Base-by-base conservation (phyloP, 1,284 basidiomycete species). In the Heterobasidion occidentale region DNA sequence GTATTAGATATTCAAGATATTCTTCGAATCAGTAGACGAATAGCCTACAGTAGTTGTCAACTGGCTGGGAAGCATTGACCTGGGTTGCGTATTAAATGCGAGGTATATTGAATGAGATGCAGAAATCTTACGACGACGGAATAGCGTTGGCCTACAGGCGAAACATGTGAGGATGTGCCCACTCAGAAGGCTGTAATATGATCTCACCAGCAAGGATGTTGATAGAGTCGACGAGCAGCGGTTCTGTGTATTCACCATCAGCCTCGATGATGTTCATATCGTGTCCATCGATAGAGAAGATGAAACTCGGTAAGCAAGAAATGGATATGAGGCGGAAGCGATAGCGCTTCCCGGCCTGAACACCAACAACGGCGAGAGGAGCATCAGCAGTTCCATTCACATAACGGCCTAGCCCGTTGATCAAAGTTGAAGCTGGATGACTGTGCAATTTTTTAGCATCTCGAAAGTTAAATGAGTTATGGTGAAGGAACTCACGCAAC, bases 241-340 rank as follows among this genome's bases (percentile, higher is more conserved):
- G 76, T 38, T 69, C 46, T 9, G 69, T 69, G 58, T 71, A 71
- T 36, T 75, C 65, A 6, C 78, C 78, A 58, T 83, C 81, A 0
- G 70, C 73, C 61, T 83, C 81, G 60, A 84, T 83, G 55, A 84
- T 66, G 3, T 68, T 74, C 59, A 80, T 65, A 17, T 69, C 67
- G 62, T 81, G 79, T 20, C 69, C 68, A 58, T 79, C 77, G 58
- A 81, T 73, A 9, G 75, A 74, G 62, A 78, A 74, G 1, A 64
- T 65, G 62, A 68, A 77, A n/a, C 55, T 62, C 9, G 67, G 63
- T 15, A 66, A 60, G 58, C 70, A 75, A 12, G 69, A 67, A n/a
- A 62, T 65, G n/a, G 63, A 58, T n/a, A 76, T 55, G 4, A 77
- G 15, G 19, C 71, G 65, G 60, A 71, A 65, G 42, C 68, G 67